phyloP scores from a whole-genome alignment of 768 basidiomycete genomes.

The Coprinopsis marcescibilis region DNA sequence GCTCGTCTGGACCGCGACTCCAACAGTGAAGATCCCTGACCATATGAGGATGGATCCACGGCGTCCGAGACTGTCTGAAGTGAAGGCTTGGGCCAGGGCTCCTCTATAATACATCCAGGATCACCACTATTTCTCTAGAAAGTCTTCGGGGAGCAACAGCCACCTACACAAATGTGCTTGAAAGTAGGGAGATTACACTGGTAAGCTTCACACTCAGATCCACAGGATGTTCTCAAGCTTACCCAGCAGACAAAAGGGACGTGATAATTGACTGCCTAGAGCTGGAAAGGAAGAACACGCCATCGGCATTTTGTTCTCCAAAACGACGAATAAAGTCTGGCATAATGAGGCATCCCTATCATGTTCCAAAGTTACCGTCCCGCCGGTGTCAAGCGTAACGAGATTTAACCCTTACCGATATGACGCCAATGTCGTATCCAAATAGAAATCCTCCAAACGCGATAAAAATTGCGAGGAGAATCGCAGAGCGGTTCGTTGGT shows the following conservation, averaged over 20 bases:
- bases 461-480: no score
- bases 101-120: constrained; percentile 31
- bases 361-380: no score
- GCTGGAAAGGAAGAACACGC: constrained; percentile 46
- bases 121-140: constrained; percentile 7
- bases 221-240: constrained; percentile 19
- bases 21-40: constrained; percentile 66
- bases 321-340: constrained; percentile 69
- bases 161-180: constrained; percentile 48
- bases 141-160: neutral
- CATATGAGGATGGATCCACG: constrained; percentile 71
- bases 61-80: constrained; percentile 67
- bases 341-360: constrained; percentile 79
- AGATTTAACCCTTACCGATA: no score
- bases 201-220: no score
- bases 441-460: no score
- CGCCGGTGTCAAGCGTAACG: no score
- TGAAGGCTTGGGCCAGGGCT: constrained; percentile 66
- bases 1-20: constrained; percentile 65
- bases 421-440: no score
- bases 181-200: neutral
- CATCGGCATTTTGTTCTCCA: constrained; percentile 45
- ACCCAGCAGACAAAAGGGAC: constrained; percentile 73
- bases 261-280: constrained; percentile 74
- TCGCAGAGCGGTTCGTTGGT: no score